Percentiles rank a stretch among this genome's conserved stretches.
phyloP scores from a whole-genome alignment of 257 asterid genomes.

The Fraxinus anomala region DNA sequence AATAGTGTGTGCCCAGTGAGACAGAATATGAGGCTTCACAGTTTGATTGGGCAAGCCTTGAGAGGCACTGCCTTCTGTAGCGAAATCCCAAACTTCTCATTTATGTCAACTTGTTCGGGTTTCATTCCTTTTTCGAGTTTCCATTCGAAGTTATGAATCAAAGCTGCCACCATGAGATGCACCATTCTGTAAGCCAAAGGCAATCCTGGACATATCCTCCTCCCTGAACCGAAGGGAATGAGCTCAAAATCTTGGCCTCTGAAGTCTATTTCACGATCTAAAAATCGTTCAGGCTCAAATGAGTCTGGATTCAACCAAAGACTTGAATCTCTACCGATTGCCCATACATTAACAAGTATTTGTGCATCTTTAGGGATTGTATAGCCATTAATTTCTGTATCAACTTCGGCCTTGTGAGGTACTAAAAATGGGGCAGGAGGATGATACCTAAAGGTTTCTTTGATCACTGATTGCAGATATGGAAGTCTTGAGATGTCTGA shows the following conservation, averaged over 20 bases:
- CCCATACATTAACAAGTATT: neutral
- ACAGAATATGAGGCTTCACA: neutral
- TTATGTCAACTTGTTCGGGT: neutral
- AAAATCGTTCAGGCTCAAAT: neutral
- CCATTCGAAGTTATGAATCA: slow-evolving; percentile 2
- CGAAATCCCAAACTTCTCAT: neutral
- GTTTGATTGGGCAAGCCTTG: slow-evolving; percentile 6
- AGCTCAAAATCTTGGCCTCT: neutral
- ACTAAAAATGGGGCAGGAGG: neutral
- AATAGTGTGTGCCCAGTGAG: no score
- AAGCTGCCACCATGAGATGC: neutral
- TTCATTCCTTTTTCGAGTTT: neutral
- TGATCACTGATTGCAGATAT: slow-evolving; percentile 5
- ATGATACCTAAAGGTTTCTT: neutral
- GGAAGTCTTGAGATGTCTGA: neutral
- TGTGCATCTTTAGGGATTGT: slow-evolving; percentile 12
- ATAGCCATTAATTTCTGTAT: neutral
- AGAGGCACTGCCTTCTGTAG: neutral
- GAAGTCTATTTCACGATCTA: neutral
- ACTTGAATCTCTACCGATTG: neutral
- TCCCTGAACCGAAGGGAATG: neutral
- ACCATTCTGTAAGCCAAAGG: neutral
- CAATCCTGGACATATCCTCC: neutral
- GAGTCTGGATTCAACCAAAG: neutral
- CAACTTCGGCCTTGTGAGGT: neutral